Base-by-base conservation (phyloP, 1,284 basidiomycete genomes). In the Hymenochaete sp. region DNA sequence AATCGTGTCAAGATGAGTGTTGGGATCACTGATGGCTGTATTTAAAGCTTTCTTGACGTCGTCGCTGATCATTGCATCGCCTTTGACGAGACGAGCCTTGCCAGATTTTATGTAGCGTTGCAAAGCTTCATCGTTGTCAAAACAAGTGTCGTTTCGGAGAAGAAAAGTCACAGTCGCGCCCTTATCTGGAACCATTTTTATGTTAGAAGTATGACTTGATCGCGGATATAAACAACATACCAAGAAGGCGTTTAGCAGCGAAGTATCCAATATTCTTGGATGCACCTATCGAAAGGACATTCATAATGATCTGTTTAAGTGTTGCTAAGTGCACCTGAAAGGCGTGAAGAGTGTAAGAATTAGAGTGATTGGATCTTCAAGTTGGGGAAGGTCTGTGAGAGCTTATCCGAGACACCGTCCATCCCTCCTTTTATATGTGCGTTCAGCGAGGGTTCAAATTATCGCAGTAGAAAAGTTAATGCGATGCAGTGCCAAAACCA, bases 201-300 rank as follows among this genome's bases (percentile, higher is more conserved):
- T 16, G 14, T 35, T 26, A 11, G 26, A 7, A 38, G 28, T 33
- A 19, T 9, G 36, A 28, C 8, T 28, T 35, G 4, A 28, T 21
- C 5, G 18, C 36, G 28, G 29, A 35, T 33, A n/a, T 9, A 28
- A 13, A 10, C 25, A 21, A 59, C 66, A 29, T 52, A 78, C 75
- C 62, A 21, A 79, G 65, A 1, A 82, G 62, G 13, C 74, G 59
- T 24, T 72, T 38, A 1, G 72, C 62, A 32, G 78, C 58, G 48
- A 65, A 64, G 61, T 79, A 81, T 2, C 79, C 79, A 50, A 79
- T 77, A 59, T 80, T 79, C 42, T 70, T 68, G 8, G 80, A 82
- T 5, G 67, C 78, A 32, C 79, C 79, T n/a, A 82, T 63, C 11
- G 66, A 59, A 44, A 76, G 61, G 21, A 63, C 59, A 47, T 67